Conservation (phyloP, 2,329 filamentous ascomycete genomes). For the Colletotrichum tropicicola region DNA sequence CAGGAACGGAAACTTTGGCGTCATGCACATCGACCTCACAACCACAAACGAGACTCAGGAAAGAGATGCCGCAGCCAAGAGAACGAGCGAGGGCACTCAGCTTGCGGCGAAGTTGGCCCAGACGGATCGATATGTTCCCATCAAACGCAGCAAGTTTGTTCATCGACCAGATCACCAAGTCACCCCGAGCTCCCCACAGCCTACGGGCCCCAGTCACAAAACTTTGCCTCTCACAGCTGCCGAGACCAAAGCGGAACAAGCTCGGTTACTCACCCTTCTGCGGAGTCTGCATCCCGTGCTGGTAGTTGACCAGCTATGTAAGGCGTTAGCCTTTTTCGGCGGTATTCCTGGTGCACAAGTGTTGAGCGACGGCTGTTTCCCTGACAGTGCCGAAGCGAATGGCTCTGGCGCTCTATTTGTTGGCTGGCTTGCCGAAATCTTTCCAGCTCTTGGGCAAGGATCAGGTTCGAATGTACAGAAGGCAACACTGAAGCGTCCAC, state of each 20-base stretch:
- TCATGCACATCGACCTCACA: constrained; percentile 68
- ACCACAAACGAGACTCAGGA: constrained; percentile 55
- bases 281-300: constrained; percentile 62
- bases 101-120: constrained; percentile 65
- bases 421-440: constrained; percentile 71
- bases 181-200: constrained; percentile 1
- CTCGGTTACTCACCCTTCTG: constrained; percentile 65
- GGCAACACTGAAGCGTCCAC: constrained; percentile 35
- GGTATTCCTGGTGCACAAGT: constrained; percentile 65
- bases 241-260: constrained; percentile 68
- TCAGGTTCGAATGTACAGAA: constrained; percentile 20
- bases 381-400: constrained; percentile 63
- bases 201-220: constrained; percentile 28
- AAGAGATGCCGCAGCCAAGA: constrained; percentile 64
- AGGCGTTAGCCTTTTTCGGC: constrained; percentile 70
- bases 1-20: constrained; percentile 68
- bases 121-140: constrained; percentile 61
- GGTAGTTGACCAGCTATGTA: constrained; percentile 71
- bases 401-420: constrained; percentile 67
- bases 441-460: constrained; percentile 52
- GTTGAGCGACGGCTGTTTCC: constrained; percentile 60
- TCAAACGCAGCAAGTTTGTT: constrained; percentile 52
- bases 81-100: constrained; percentile 69
- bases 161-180: constrained; percentile 21
- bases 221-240: constrained; percentile 46